Evolutionary conservation across 164 flowering plant genomes (phyloP), one percentile per base, ranked within the genome.

Genomic region (Macadamia tetraphylla): DNA sequence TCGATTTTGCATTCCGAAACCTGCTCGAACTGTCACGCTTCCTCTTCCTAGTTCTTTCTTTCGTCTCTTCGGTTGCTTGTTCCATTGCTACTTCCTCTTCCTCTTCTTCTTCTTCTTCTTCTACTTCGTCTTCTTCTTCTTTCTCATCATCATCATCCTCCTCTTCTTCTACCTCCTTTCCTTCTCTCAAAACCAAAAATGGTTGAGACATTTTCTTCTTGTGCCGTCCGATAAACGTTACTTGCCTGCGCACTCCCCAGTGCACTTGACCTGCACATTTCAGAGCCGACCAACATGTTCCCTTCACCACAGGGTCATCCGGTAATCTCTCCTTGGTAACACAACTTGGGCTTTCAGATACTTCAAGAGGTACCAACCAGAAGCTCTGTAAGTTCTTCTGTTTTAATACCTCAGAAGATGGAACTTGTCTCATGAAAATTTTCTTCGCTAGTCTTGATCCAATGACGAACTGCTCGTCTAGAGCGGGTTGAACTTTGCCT

Each of bases 381-480:
- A 93, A 93, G 60, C 77, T 65, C 75, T 79, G 62, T 2, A 60
- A 60, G 4, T 76, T 62, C 43, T 76, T 79, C 31, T 67, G 63
- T 51, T 75, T 67, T 0, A 71, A 70, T 31, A 83, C 79, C 56
- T 88, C 87, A 5, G 74, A 67, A 11, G 79, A 51, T 40, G 86
- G 70, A 51, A 91, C 73, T 42, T 74, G 63, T 12, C 88, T 70
- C 57, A 51, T 53, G 9, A 94, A 85, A 29, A 82, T 78, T 56
- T 78, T 74, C 0, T 58, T 76, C 0, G 94, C 96, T 6, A 74
- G 62, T 3, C 73, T 79, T 1, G 70, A 61, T 0, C 75, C 77
- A 87, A 91, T 82, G 46, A 76, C 83, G 70, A 79, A 84, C 75
- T 79, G 78, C 79, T 87, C 95, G 63, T 88, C 92, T 30, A 89